phyloP scores from a whole-genome alignment of 2,329 filamentous ascomycete species.

The Dactylellina leptospora region DNA sequence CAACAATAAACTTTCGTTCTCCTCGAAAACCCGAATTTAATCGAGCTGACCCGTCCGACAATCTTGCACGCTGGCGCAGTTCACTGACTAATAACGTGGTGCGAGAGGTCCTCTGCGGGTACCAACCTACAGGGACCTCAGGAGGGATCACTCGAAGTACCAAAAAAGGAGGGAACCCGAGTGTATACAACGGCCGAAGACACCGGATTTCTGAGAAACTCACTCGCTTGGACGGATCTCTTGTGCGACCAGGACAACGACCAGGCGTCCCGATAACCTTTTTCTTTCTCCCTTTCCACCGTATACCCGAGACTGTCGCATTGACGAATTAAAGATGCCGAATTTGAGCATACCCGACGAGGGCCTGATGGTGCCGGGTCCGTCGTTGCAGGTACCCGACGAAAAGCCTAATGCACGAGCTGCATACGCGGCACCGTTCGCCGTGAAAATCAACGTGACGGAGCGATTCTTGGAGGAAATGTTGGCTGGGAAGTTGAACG shows the following conservation, averaged over 20 bases:
- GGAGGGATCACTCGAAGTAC: constrained; percentile 33
- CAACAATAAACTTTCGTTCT: constrained; percentile 1
- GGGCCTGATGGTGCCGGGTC: constrained; percentile 46
- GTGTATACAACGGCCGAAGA: constrained; percentile 24
- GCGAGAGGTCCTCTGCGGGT: constrained; percentile 54
- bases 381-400: constrained; percentile 52
- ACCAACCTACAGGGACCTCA: constrained; percentile 54
- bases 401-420: constrained; percentile 49
- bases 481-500: constrained; percentile 43
- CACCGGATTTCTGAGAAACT: constrained; percentile 26
- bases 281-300: constrained; percentile 11
- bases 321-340: constrained; percentile 49
- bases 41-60: constrained; percentile 27
- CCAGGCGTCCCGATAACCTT: constrained; percentile 18
- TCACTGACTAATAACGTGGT: constrained; percentile 50
- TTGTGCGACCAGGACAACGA: constrained; percentile 41
- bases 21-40: constrained; percentile 26
- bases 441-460: constrained; percentile 51
- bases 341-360: constrained; percentile 48
- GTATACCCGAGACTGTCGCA: constrained; percentile 39
- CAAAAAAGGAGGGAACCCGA: not conserved
- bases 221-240: constrained; percentile 20
- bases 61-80: constrained; percentile 49
- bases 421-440: constrained; percentile 51
- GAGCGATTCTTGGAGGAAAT: constrained; percentile 51